phyloP scores from a whole-genome alignment of 2,329 filamentous ascomycete species.

The Parastagonospora avenae region DNA sequence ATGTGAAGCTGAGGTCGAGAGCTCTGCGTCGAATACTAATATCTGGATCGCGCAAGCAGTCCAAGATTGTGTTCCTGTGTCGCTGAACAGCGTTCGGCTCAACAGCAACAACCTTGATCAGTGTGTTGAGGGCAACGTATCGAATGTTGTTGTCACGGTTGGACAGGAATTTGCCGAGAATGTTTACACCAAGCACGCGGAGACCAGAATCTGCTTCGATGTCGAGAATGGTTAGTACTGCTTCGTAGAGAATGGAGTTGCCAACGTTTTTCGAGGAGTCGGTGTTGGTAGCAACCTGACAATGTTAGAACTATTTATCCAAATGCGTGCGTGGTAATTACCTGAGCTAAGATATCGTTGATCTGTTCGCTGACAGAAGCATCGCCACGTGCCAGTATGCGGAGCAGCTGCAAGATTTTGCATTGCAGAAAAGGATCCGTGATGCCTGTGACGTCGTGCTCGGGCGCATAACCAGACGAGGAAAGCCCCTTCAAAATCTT shows the following conservation, averaged over 20 bases:
- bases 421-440: slow-evolving; percentile 98
- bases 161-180: slow-evolving; percentile 96
- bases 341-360: slow-evolving; percentile 94
- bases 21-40: slow-evolving; percentile 96
- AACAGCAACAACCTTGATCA: slow-evolving; percentile 97
- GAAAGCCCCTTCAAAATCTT: slow-evolving; percentile 90
- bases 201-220: slow-evolving; percentile 97
- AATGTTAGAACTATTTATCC: slow-evolving; percentile 14
- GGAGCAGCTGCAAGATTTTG: slow-evolving; percentile 86
- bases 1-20: slow-evolving; percentile 95
- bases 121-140: slow-evolving; percentile 94
- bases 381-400: slow-evolving; percentile 86
- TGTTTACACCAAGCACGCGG: slow-evolving; percentile 94
- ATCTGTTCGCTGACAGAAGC: slow-evolving; percentile 91
- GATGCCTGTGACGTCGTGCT: slow-evolving; percentile 97
- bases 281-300: slow-evolving; percentile 87
- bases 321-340: slow-evolving; percentile 7
- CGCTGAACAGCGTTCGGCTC: slow-evolving; percentile 97
- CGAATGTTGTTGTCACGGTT: slow-evolving; percentile 99
- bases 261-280: slow-evolving; percentile 98
- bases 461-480: slow-evolving; percentile 93
- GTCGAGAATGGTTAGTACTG: slow-evolving; percentile 94
- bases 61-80: slow-evolving; percentile 95
- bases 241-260: slow-evolving; percentile 97
- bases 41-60: slow-evolving; percentile 94